phyloP scores from a whole-genome alignment of 2,329 filamentous ascomycete species.

The Xylariaceae sp. region DNA sequence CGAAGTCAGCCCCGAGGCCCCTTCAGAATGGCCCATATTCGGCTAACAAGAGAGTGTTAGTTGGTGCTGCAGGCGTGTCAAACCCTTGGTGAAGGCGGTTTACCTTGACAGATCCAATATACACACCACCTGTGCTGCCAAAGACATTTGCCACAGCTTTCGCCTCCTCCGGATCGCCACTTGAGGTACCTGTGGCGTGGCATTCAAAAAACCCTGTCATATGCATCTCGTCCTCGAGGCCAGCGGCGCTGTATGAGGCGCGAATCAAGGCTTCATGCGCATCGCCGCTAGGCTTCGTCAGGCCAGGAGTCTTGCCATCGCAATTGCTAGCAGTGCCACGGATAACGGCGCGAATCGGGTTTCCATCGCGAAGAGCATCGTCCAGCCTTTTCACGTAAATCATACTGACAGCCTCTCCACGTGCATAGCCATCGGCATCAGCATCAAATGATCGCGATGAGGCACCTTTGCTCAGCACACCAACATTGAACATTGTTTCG shows the following conservation, averaged over 20 bases:
- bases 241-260: constrained; percentile 23
- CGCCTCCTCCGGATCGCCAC: constrained; percentile 45
- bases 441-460: constrained; percentile 44
- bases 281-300: constrained; percentile 27
- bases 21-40: constrained; percentile 51
- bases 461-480: constrained; percentile 40
- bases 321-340: constrained; percentile 45
- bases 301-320: constrained; percentile 49
- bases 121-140: constrained; percentile 21
- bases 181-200: constrained; percentile 36
- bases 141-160: constrained; percentile 39
- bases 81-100: not conserved
- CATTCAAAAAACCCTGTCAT: constrained; percentile 32
- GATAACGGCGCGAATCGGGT: constrained; percentile 50
- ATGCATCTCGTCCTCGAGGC: constrained; percentile 20
- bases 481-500: constrained; percentile 44
- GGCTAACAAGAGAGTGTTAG: constrained; percentile 40
- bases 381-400: constrained; percentile 54
- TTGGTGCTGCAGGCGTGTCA: not conserved
- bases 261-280: constrained; percentile 32
- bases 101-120: constrained; percentile 34
- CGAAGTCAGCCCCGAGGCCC: constrained; percentile 48
- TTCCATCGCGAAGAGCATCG: constrained; percentile 53
- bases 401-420: constrained; percentile 54
- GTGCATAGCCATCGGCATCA: constrained; percentile 55